Evolutionary conservation across 2,329 filamentous ascomycete genomes (phyloP).

Genomic region (Dactylella cylindrospora): DNA sequence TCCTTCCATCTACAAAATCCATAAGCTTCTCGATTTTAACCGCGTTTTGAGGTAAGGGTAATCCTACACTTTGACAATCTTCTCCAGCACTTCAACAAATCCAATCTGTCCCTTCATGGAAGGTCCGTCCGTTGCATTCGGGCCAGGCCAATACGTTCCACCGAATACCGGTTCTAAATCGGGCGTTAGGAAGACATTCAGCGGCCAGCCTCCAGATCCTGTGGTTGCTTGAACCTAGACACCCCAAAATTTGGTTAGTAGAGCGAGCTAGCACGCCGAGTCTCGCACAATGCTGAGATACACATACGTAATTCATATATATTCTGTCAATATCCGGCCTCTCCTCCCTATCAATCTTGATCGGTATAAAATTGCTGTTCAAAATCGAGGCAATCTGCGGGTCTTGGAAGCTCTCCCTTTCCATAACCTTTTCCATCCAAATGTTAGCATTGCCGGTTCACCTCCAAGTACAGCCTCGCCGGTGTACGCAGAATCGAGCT

Average conservation of each 20-base stretch:
- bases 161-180: slow-evolving; percentile 92
- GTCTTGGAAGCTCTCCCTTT: slow-evolving; percentile 86
- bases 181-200: slow-evolving; percentile 95
- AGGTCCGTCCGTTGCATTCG: slow-evolving; percentile 59
- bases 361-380: slow-evolving; percentile 83
- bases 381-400: slow-evolving; percentile 75
- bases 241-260: too few species aligned
- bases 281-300: background rate
- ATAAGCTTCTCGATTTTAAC: slow-evolving; percentile 15
- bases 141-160: slow-evolving; percentile 91
- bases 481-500: background rate
- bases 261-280: too few species aligned
- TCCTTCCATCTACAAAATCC: slow-evolving; percentile 65
- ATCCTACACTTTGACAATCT: slow-evolving; percentile 63
- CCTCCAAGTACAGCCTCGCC: too few species aligned
- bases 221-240: slow-evolving; percentile 74
- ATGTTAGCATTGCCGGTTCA: too few species aligned
- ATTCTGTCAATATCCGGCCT: slow-evolving; percentile 91
- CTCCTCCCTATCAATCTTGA: slow-evolving; percentile 86
- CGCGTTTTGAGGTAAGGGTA: background rate
- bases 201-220: slow-evolving; percentile 75
- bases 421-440: slow-evolving; percentile 79
- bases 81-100: slow-evolving; percentile 79
- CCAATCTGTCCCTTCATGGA: slow-evolving; percentile 64
- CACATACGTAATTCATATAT: slow-evolving; percentile 84